Percentiles rank a stretch among this genome's conserved stretches.
phyloP scores from a whole-genome alignment of 1,284 basidiomycete genomes.

The Termitomyces sp. region DNA sequence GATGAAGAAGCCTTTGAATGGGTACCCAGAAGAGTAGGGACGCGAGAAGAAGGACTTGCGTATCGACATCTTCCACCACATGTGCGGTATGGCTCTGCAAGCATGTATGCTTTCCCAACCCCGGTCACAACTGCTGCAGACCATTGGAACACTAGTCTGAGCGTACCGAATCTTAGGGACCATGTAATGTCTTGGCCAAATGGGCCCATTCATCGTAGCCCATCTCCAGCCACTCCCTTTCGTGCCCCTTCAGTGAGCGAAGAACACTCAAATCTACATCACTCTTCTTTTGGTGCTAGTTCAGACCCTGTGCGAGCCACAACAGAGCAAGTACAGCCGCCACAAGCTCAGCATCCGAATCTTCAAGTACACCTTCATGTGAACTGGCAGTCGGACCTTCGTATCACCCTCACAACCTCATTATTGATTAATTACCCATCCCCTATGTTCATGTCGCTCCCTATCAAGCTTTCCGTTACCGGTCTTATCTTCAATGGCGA shows the following conservation, averaged over 20 bases:
- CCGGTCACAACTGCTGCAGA: conserved; percentile 42
- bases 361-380: conserved; percentile 73
- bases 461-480: conserved; percentile 87
- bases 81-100: conserved; percentile 53
- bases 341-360: conserved; percentile 49
- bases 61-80: conserved; percentile 69
- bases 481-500: conserved; percentile 86
- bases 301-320: conserved; percentile 15
- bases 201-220: conserved; percentile 33
- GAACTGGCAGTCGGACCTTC: conserved; percentile 73
- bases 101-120: conserved; percentile 55
- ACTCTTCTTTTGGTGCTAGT: conserved; percentile 2
- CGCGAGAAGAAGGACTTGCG: conserved; percentile 52
- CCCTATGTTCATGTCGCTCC: conserved; percentile 92
- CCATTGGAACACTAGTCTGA: conserved; percentile 38
- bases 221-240: conserved; percentile 35
- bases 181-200: conserved; percentile 29
- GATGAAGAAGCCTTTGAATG: conserved; percentile 73
- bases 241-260: conserved; percentile 22
- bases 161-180: conserved; percentile 32
- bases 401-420: conserved; percentile 84
- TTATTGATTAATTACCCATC: conserved; percentile 96
- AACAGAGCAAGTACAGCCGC: conserved; percentile 22
- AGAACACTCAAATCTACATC: conserved; percentile 2
- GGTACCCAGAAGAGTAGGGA: conserved; percentile 62